Base-by-base conservation (phyloP, 495 filamentous ascomycete species). In the Usnea hakonensis region DNA sequence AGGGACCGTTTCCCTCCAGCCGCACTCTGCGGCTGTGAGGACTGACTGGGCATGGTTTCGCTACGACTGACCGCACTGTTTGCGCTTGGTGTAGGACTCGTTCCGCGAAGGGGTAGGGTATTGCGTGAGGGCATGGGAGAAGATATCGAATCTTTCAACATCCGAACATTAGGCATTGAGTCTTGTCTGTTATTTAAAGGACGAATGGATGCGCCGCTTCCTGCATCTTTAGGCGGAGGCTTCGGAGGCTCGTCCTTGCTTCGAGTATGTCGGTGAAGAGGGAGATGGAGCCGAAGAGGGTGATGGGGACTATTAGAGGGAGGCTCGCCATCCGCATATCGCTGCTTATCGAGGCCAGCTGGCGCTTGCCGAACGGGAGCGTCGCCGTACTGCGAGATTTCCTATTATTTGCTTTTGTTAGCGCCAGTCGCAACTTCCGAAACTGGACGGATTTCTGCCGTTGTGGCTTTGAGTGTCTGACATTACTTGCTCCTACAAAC, bases 361-460 rank as follows among this genome's bases (percentile, higher is more conserved):
- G 90, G 87, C 40, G 81, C 81, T 67, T 88, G 80, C 55, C 88
- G 83, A 35, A 95, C 85, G 23, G 90, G 90, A 21, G 90, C 90
- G 72, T 93, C 89, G 30, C 90, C 90, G 70, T 87, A 90, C 58
- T 87, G 85, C 26, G 85, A 81, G 60, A 95, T 87, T 70, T 95
- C 90, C 85, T 89, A 56, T 23, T 28, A 38, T 30, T 30, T 13
- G 54, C 35, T 36, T 8, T 63, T 36, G 36, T 70, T 61, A 70
- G 68, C 60, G 10, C 57, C 4, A 16, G 68, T 55, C 43, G 63
- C 62, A 14, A 59, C 44, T 68, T 62, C 60, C 32, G 59, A 41
- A 30, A 46, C 21, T 17, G 36, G 64, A 66, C 28, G 13, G 58
- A 62, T 36, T 26, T 32, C 55, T 37, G 54, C 30, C 46, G 32